These are phyloP conservation scores for Guillardia theta DNA, from an alignment of 78 protist species.

Conservation along the genomic window DNA sequence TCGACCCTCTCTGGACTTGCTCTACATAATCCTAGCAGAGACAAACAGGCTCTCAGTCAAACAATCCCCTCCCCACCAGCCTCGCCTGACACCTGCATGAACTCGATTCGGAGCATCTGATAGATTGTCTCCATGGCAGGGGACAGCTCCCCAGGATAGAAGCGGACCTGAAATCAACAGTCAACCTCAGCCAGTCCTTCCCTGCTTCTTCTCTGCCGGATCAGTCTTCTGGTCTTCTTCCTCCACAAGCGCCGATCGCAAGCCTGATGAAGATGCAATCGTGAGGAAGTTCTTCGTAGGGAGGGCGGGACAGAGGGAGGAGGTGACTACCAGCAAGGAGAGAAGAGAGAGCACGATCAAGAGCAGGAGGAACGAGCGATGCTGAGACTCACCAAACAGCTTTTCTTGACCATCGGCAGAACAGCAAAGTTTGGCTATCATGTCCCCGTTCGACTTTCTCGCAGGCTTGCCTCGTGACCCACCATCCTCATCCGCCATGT, in stretches of 20 bases:
- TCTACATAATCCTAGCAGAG: neutral
- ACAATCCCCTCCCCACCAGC: neutral
- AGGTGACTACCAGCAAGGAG: neutral
- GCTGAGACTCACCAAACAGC: neutral
- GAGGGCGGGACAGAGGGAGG: neutral
- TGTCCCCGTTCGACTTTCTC: too few species aligned
- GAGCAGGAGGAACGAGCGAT: neutral
- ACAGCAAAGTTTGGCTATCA: neutral
- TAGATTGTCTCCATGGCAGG: neutral
- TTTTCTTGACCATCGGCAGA: neutral
- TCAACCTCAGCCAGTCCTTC: neutral
- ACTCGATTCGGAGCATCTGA: neutral
- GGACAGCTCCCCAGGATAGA: neutral
- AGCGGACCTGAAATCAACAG: neutral
- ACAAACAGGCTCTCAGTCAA: neutral
- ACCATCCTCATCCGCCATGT: too few species aligned
- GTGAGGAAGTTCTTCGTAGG: neutral
- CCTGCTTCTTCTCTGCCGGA: neutral
- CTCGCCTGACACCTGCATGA: too few species aligned
- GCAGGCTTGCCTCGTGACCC: too few species aligned
- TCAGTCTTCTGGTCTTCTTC: neutral
- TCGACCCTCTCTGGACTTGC: neutral
- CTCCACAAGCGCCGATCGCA: neutral
- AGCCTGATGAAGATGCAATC: neutral
- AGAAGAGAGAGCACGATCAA: neutral